These are phyloP conservation scores for Oryza officinalis DNA, from an alignment of 176 grass and related monocot genomes.

Conservation along the genomic window DNA sequence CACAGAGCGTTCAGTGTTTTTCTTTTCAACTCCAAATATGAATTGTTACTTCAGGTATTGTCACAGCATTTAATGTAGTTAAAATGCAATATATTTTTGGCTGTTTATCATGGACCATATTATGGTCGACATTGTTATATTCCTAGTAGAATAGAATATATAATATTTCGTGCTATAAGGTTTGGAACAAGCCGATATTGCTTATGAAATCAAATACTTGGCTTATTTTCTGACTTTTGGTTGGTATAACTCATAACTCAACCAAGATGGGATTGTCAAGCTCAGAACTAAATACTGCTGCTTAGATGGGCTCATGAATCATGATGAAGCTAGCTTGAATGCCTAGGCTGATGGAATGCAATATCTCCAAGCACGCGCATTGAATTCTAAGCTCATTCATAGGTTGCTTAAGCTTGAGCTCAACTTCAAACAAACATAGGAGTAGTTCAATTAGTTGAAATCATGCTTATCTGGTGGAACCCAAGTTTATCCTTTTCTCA, in stretches of 20 bases:
- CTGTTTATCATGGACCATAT: not conserved
- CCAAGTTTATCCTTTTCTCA: not conserved
- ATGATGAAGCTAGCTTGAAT: not conserved
- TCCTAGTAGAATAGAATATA: not conserved
- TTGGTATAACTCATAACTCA: not conserved
- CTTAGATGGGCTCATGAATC: not conserved
- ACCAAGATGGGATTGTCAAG: not conserved
- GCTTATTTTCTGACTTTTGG: not conserved
- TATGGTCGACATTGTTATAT: not conserved
- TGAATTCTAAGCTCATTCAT: not conserved
- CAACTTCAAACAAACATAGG: not conserved
- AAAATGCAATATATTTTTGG: not conserved
- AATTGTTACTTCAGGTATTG: constrained; percentile 80
- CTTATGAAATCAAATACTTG: not conserved
- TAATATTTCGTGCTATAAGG: not conserved
- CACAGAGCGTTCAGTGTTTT: constrained; percentile 94
- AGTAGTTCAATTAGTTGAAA: not conserved
- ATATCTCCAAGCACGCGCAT: not conserved
- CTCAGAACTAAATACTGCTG: not conserved
- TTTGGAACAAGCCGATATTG: not conserved
- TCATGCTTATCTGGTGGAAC: not conserved
- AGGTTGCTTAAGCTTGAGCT: not conserved
- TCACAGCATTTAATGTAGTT: not conserved
- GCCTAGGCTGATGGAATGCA: not conserved
- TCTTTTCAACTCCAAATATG: constrained; percentile 88